phyloP scores from a whole-genome alignment of 1,284 basidiomycete species.

The Ganoderma meredithae region DNA sequence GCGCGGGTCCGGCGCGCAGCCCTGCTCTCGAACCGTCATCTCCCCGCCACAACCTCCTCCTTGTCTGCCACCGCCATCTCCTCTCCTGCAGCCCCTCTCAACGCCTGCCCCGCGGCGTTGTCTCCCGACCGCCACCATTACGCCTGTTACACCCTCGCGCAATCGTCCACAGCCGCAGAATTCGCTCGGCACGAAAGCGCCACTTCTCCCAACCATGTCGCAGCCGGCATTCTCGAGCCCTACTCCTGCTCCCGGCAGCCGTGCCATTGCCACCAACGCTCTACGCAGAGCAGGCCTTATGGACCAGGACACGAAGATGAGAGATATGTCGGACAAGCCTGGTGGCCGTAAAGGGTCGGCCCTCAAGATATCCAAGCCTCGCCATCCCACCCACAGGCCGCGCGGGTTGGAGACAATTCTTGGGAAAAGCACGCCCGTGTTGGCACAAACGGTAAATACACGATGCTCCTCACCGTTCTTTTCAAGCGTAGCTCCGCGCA shows the following conservation, averaged over 20 bases:
- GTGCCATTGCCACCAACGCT: slow-evolving; percentile 63
- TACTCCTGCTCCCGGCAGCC: slow-evolving; percentile 56
- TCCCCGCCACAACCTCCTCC: slow-evolving; percentile 24
- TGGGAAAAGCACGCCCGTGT: slow-evolving; percentile 56
- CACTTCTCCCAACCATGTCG: slow-evolving; percentile 44
- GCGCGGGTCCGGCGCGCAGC: slow-evolving; percentile 26
- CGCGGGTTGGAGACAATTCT: slow-evolving; percentile 61
- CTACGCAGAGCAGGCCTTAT: slow-evolving; percentile 75
- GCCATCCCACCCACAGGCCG: slow-evolving; percentile 62
- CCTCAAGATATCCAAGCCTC: slow-evolving; percentile 55
- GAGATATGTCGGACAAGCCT: slow-evolving; percentile 67
- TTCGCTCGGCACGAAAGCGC: slow-evolving; percentile 25
- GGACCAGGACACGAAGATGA: slow-evolving; percentile 76
- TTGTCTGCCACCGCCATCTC: slow-evolving; percentile 12
- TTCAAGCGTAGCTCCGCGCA: slow-evolving; percentile 35
- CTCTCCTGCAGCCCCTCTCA: not conserved
- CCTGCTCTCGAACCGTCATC: slow-evolving; percentile 34
- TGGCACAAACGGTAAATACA: slow-evolving; percentile 63
- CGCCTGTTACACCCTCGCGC: slow-evolving; percentile 26
- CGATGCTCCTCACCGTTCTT: slow-evolving; percentile 40
- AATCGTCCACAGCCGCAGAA: slow-evolving; percentile 30
- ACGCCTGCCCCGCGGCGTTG: slow-evolving; percentile 26
- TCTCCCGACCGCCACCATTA: slow-evolving; percentile 18
- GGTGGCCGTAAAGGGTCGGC: slow-evolving; percentile 67
- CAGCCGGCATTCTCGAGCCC: slow-evolving; percentile 53